Conservation (phyloP, 768 basidiomycete species). For the Rhizopogon sp. region DNA sequence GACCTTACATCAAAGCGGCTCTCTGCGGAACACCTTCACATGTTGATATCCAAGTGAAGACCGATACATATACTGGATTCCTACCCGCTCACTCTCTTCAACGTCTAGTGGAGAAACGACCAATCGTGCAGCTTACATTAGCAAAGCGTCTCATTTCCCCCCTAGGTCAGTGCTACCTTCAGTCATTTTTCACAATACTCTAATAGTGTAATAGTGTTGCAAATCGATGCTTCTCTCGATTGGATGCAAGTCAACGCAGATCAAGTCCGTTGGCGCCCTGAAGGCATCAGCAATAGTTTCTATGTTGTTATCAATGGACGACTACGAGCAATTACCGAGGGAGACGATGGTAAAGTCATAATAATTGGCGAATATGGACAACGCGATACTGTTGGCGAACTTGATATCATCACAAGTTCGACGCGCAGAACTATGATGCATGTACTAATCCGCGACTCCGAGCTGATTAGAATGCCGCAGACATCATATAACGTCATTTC, state of each 20-base stretch:
- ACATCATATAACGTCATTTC: conserved; percentile 98
- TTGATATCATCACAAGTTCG: conserved; percentile 94
- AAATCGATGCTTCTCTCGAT: conserved; percentile 94
- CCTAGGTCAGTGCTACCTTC: conserved; percentile 48
- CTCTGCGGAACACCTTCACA: conserved; percentile 90
- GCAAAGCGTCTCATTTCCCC: conserved; percentile 97
- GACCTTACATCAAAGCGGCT: conserved; percentile 50
- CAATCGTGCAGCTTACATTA: conserved; percentile 91
- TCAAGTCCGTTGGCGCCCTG: conserved; percentile 90
- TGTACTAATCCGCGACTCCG: conserved; percentile 97
- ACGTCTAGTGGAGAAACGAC: conserved; percentile 84
- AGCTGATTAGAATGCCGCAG: conserved; percentile 94
- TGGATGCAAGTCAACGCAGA: conserved; percentile 98
- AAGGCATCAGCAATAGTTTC: conserved; percentile 90
- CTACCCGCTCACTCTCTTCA: conserved; percentile 86
- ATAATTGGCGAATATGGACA: conserved; percentile 95
- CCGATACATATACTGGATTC: conserved; percentile 97
- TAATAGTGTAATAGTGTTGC: conserved; percentile 56
- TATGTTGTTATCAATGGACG: conserved; percentile 99
- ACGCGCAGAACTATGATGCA: conserved; percentile 87
- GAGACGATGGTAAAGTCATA: conserved; percentile 66
- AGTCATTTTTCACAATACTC: not conserved
- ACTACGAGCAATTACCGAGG: conserved; percentile 82
- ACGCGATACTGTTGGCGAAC: conserved; percentile 94
- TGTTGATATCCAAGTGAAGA: conserved; percentile 95